These are phyloP conservation scores for Phyllosticta paracitricarpa DNA, from an alignment of 2,329 filamentous ascomycete species.

Conservation along the genomic window DNA sequence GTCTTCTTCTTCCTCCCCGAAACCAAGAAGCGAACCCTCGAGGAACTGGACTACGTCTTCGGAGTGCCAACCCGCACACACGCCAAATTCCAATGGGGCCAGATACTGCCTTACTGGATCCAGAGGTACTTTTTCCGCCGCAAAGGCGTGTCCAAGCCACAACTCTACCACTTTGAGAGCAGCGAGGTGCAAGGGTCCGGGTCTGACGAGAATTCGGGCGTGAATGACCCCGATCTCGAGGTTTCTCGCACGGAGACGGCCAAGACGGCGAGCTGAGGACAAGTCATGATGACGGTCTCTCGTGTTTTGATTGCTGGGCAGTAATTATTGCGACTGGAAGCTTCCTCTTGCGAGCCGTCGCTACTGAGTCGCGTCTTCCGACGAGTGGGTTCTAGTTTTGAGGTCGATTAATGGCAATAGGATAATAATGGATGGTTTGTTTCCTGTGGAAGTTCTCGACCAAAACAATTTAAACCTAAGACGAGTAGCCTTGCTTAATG, in stretches of 20 bases:
- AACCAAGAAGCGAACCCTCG: conserved; percentile 38
- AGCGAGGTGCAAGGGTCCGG: background rate
- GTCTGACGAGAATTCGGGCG: background rate
- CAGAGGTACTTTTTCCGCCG: conserved; percentile 32
- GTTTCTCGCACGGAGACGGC: background rate
- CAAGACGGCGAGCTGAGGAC: background rate
- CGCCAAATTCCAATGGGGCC: conserved; percentile 29
- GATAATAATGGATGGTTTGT: too few relatives aligned
- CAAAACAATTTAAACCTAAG: too few relatives aligned
- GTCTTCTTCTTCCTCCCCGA: conserved; percentile 37
- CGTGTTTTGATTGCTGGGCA: background rate
- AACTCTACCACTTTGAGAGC: conserved; percentile 28
- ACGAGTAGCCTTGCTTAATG: too few relatives aligned
- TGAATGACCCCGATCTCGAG: background rate
- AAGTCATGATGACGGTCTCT: too few relatives aligned
- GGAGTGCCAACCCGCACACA: conserved; percentile 35
- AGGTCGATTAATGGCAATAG: too few relatives aligned
- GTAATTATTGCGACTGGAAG: background rate
- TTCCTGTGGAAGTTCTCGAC: too few relatives aligned
- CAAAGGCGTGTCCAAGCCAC: conserved; percentile 21
- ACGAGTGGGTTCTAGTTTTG: background rate
- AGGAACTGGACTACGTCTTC: conserved; percentile 43
- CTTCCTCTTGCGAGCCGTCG: background rate
- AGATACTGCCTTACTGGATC: conserved; percentile 37
- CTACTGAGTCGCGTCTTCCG: background rate